Percentiles rank a stretch among this genome's conserved stretches.
Evolutionary conservation across 1,284 basidiomycete genomes (phyloP).

Genomic region (Trichosporon asahii): DNA sequence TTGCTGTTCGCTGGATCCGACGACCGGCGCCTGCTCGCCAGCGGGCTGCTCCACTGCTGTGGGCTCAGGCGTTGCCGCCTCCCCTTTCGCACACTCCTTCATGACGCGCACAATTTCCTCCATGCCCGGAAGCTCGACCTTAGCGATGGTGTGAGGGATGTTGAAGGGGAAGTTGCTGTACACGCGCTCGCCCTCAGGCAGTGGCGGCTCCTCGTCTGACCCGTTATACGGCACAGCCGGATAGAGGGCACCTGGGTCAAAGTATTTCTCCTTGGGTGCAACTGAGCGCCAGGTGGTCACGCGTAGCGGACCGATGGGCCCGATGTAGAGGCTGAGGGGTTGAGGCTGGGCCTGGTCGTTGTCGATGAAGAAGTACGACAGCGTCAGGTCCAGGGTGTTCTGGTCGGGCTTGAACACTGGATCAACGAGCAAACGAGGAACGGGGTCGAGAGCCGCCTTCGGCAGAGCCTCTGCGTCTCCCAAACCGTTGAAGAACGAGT

Average conservation of each 20-base stretch:
- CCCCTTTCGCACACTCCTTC: constrained; percentile 7
- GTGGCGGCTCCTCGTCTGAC: constrained; percentile 10
- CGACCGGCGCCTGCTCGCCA: neutral
- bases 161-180: constrained; percentile 35
- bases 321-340: constrained; percentile 76
- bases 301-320: constrained; percentile 76
- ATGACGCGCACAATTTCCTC: constrained; percentile 36
- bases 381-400: constrained; percentile 74
- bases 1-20: neutral
- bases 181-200: constrained; percentile 23
- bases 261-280: constrained; percentile 31
- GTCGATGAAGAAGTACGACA: constrained; percentile 64
- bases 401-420: constrained; percentile 64
- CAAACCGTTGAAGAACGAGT: constrained; percentile 33
- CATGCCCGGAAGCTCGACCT: constrained; percentile 36
- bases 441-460: constrained; percentile 62
- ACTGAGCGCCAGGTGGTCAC: constrained; percentile 40
- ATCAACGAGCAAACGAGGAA: constrained; percentile 77
- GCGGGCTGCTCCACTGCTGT: neutral
- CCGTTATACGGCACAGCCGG: constrained; percentile 24
- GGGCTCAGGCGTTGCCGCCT: neutral
- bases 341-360: constrained; percentile 51
- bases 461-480: constrained; percentile 15
- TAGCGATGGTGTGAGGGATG: constrained; percentile 39
- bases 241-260: constrained; percentile 20